These are phyloP conservation scores for Alloteropsis angusta DNA, from an alignment of 202 grass and related monocot genomes.

Conservation along the genomic window DNA sequence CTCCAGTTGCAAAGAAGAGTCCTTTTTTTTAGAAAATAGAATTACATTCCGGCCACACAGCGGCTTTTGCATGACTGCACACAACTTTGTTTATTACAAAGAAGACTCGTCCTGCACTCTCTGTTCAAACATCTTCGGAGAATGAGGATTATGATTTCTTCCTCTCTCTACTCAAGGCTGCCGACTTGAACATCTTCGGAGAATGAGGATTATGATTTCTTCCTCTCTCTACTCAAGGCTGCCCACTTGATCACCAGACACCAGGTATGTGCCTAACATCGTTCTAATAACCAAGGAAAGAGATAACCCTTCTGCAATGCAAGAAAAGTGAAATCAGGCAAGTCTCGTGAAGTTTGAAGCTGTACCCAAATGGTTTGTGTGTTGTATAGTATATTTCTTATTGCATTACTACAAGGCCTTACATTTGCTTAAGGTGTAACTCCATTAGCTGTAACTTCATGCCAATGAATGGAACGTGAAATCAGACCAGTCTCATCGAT, in stretches of 20 bases:
- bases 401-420: background rate
- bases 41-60: too few species aligned
- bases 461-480: constrained; percentile 21
- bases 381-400: constrained; percentile 16
- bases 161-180: background rate
- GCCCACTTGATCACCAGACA: constrained; percentile 19
- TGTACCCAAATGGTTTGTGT: background rate
- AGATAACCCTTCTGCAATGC: constrained; percentile 3
- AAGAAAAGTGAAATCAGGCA: constrained; percentile 31
- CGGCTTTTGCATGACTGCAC: too few species aligned
- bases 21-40: too few species aligned
- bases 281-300: background rate
- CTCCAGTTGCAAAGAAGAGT: background rate
- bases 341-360: constrained; percentile 22
- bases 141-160: constrained; percentile 1
- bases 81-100: too few species aligned
- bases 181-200: constrained; percentile 6
- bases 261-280: background rate
- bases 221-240: background rate
- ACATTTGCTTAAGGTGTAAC: background rate
- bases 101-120: background rate
- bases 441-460: constrained; percentile 3
- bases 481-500: constrained; percentile 18
- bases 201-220: background rate
- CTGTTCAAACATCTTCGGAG: background rate